These are phyloP conservation scores for Penicillium sp. DNA, from an alignment of 2,329 filamentous ascomycete species.

Conservation along the genomic window DNA sequence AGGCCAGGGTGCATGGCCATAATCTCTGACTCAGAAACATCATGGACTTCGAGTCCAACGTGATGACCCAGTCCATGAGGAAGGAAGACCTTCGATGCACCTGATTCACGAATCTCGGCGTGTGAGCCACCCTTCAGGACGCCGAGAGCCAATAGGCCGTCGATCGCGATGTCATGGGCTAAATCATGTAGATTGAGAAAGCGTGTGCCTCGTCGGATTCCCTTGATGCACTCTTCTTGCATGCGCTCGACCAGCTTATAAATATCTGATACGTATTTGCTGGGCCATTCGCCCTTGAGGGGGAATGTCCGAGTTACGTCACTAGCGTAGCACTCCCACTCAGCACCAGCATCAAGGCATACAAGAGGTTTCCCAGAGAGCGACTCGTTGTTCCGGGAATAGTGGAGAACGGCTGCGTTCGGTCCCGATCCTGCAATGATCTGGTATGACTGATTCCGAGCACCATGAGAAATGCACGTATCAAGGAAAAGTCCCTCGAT, in stretches of 20 bases:
- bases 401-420: slow-evolving; percentile 83
- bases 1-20: slow-evolving; percentile 26
- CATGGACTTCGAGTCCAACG: slow-evolving; percentile 49
- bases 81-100: slow-evolving; percentile 42
- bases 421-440: slow-evolving; percentile 80
- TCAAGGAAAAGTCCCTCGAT: slow-evolving; percentile 80
- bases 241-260: slow-evolving; percentile 84
- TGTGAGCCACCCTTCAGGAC: slow-evolving; percentile 66
- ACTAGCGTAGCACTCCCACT: slow-evolving; percentile 71
- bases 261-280: slow-evolving; percentile 67
- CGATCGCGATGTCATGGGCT: slow-evolving; percentile 79
- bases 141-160: slow-evolving; percentile 72
- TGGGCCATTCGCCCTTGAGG: slow-evolving; percentile 63
- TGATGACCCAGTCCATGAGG: slow-evolving; percentile 60
- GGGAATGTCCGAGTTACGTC: slow-evolving; percentile 86
- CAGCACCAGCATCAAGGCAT: slow-evolving; percentile 79
- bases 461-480: slow-evolving; percentile 71
- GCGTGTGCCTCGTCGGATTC: slow-evolving; percentile 69
- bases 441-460: slow-evolving; percentile 82
- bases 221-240: slow-evolving; percentile 74
- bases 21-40: slow-evolving; percentile 40
- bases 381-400: slow-evolving; percentile 74
- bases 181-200: slow-evolving; percentile 82
- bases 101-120: slow-evolving; percentile 46
- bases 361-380: slow-evolving; percentile 73